Evolutionary conservation across 306 rosid species (phyloP).

Genomic region (Sesbania bispinosa): DNA sequence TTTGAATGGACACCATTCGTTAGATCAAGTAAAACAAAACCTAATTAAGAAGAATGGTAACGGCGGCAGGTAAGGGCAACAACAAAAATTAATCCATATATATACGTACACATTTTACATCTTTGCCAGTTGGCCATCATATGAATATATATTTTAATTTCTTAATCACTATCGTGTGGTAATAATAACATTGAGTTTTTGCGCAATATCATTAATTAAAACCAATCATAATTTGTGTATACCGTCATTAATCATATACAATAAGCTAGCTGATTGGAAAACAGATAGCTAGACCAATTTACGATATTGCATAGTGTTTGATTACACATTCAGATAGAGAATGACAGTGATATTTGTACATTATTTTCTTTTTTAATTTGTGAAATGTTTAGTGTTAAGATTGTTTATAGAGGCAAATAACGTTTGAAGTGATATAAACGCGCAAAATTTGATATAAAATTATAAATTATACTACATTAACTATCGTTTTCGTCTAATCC

Average conservation of each 20-base stretch:
- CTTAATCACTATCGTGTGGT: neutral
- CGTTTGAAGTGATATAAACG: neutral
- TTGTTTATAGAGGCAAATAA: neutral
- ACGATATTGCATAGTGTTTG: too few relatives aligned
- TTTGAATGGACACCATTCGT: neutral
- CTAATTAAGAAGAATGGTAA: neutral
- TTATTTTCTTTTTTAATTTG: too few relatives aligned
- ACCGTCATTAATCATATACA: neutral
- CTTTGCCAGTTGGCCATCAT: neutral
- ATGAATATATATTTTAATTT: neutral
- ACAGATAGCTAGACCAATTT: too few relatives aligned
- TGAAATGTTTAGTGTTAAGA: neutral
- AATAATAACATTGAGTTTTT: neutral
- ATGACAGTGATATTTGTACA: neutral
- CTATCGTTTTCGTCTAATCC: neutral
- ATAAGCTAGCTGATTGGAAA: too few relatives aligned
- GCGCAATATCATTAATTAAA: neutral
- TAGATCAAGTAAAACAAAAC: neutral
- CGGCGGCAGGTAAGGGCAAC: neutral
- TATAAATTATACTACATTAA: too few relatives aligned
- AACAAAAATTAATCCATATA: neutral
- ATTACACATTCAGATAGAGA: too few relatives aligned
- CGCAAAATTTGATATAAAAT: neutral
- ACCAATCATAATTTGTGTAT: neutral
- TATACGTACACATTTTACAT: neutral